Evolutionary conservation across 2,329 filamentous ascomycete genomes (phyloP), one percentile per base, ranked within the genome.

Genomic region (Aureobasidium sp.): DNA sequence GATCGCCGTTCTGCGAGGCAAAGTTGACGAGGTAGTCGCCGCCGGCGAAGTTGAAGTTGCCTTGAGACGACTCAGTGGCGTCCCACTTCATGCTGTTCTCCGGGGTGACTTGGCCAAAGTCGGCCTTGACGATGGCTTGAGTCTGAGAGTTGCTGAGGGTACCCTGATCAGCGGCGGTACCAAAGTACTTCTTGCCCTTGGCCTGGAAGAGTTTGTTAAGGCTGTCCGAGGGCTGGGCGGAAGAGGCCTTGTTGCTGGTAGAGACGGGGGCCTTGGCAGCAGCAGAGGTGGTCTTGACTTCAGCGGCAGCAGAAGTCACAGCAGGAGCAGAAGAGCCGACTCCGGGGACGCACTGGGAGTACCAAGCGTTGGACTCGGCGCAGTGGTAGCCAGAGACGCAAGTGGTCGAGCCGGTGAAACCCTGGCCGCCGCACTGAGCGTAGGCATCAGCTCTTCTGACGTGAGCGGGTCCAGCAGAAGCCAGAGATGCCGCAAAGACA

Each of bases 71-170:
- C 65, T 84, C 71, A 16, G 73, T 73, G 29, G 76, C 69, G 59
- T 84, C 79, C 82, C 82, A 86, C 69, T 86, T 86, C 78, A 85
- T 83, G 63, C 74, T 79, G 73, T 87, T 86, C 71, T 86, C 84
- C 1, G 79, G 76, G 0, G 83, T 85, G 19, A 86, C 71, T 64
- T 81, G 77, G 17, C 82, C 81, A 57, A 85, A 86, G 66, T 84
- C 71, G 50, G 72, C 70, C 57, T 76, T 74, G 65, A 86, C 79
- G 61, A 84, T 74, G 55, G 73, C 72, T n/a, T 74, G 73, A 55
- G 76, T 79, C 58, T 74, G 71, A 52, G 70, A 73, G 8, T 70
- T 64, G 29, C 64, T 70, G 3, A 86, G 74, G 10, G 70, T 73
- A 56, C 69, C 70, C 61, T 78, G 71, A 62, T 86, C 82, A 1